Base-by-base conservation (phyloP, 192 early-diverging fungal genomes). In the Umbelopsis sp. region DNA sequence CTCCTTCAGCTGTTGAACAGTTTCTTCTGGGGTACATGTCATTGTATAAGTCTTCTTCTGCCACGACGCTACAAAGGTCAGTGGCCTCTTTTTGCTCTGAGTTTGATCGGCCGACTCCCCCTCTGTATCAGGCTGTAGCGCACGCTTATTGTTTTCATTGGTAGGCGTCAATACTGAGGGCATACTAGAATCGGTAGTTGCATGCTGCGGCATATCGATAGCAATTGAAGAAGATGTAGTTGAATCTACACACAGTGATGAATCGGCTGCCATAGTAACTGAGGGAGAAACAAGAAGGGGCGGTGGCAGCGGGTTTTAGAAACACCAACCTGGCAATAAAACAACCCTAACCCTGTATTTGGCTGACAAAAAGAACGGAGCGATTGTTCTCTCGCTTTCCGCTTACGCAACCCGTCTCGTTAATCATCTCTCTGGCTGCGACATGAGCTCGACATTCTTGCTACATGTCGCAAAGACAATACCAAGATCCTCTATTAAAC, bases 401-500 rank as follows among this genome's bases (percentile, higher is more conserved):
- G 55, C 55, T 61, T 61, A 61, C 55, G 55, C 55, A 61, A 61
- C 37, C 10, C 37, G 37, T 10, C 10, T 61, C 55, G 27, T 37
- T 11, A 16, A 61, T 61, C 33, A n/a, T 18, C 55, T 41, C 37
- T 41, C 37, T 41, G 37, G 10, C 55, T 61, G 55, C 55, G 55
- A 61, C 55, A 61, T 61, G 55, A 61, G 55, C 55, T 61, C 55
- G 55, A 70, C 72, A 2, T 74, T 75, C 55, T 48, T 79, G 27
- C 47, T 79, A 35, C 71, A 79, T 64, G 74, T 79, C 20, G 74
- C 78, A 53, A 79, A 72, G 50, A 79, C 73, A 35, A 75, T 79
- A 21, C 68, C 78, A 41, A 67, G 78, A 10, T 67, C 73, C 1
- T 68, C 61, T 27, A 49, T 72, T 5, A 75, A 75, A 41, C 70